Conservation (phyloP, 1,284 basidiomycete genomes). For the Cerioporus squamosus region DNA sequence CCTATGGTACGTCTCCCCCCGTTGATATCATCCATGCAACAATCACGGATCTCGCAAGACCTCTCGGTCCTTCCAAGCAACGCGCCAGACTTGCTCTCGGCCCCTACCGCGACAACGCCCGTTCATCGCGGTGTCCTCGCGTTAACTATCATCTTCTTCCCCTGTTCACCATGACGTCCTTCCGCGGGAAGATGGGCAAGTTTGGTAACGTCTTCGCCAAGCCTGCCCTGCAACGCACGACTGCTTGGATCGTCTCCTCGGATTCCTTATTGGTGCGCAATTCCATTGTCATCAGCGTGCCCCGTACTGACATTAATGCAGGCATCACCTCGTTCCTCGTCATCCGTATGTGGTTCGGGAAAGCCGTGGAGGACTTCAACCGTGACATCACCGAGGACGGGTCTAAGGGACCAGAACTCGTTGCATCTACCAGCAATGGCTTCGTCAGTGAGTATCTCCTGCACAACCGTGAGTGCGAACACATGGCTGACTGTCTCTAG, state of each 20-base stretch:
- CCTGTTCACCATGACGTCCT: conserved; percentile 69
- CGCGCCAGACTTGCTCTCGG: conserved; percentile 59
- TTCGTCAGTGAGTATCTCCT: conserved; percentile 67
- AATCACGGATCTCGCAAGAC: conserved; percentile 45
- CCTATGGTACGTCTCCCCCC: conserved; percentile 53
- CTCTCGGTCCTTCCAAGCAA: conserved; percentile 61
- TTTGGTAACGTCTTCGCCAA: conserved; percentile 54
- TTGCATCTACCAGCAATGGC: conserved; percentile 70
- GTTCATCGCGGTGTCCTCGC: conserved; percentile 68
- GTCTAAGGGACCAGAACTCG: conserved; percentile 55
- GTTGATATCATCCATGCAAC: neutral
- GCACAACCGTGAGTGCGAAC: neutral
- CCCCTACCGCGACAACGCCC: conserved; percentile 65
- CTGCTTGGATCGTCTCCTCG: conserved; percentile 75
- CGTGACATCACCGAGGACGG: conserved; percentile 56
- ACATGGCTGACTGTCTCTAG: conserved; percentile 39
- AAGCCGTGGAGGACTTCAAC: conserved; percentile 80
- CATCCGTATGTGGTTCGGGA: conserved; percentile 80
- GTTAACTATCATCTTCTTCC: conserved; percentile 67
- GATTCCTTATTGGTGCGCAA: conserved; percentile 70
- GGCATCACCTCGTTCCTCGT: conserved; percentile 75
- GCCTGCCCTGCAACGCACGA: conserved; percentile 59
- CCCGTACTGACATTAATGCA: conserved; percentile 34
- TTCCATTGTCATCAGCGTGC: conserved; percentile 1
- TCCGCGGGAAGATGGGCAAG: conserved; percentile 69